Base-by-base conservation (phyloP, 768 basidiomycete species). In the Suillus sp. region DNA sequence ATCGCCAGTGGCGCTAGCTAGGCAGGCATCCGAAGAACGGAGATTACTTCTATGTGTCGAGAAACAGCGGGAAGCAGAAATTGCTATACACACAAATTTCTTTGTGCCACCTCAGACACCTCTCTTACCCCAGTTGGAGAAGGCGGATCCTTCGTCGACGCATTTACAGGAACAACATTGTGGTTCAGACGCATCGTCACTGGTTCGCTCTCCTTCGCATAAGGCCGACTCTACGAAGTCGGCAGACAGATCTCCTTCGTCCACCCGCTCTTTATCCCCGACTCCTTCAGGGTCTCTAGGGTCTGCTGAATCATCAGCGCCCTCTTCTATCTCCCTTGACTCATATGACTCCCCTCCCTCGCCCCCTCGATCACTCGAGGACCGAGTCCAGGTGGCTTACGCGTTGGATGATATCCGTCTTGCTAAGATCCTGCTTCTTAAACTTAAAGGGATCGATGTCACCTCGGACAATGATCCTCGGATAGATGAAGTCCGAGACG, bases 321-420 rank as follows among this genome's bases (percentile, higher is more conserved):
- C 75, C 72, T 59, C 69, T 70, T 37, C 75, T 66, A 59, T 71
- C 14, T 66, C 56, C 11, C 62, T 71, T 18, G 70, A 81, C 70
- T 80, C 81, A 72, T 80, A 79, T 70, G 82, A 82, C 69, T 81
- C 81, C 0, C 82, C 79, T 0, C 80, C 78, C 0, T 72, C 77
- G 5, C 67, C 81, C 55, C 72, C 83, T 3, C 75, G 69, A 25
- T 74, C 85, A 0, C 81, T 89, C 64, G 81, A 84, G 57, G 88
- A 89, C 78, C 85, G 85, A 72, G 80, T 89, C 42, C 86, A 89
- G 69, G 78, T 82, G 68, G 89, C 89, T 8, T 89, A 89, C 68
- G 86, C 87, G 0, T 78, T 81, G 65, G 88, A 90, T 71, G 78
- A 90, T 77, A 84, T 90, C 62, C 86, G 84, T 63, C 81, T 85